Conservation (phyloP, 2,329 filamentous ascomycete species). For the Elsinoe ampelina region DNA sequence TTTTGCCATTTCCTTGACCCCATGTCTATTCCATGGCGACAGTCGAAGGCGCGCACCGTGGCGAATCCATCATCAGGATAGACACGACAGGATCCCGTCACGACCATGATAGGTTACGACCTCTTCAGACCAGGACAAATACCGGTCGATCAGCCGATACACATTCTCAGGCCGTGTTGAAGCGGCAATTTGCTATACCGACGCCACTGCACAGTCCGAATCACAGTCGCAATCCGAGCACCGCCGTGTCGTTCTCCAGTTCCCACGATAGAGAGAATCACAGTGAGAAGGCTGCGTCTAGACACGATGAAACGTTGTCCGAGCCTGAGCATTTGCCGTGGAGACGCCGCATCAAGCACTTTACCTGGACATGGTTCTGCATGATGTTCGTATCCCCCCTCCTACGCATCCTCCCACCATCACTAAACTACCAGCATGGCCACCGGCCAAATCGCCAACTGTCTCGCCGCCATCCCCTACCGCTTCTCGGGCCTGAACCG, state of each 20-base stretch:
- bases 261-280: neutral
- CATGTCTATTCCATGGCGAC: neutral
- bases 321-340: constrained; percentile 30
- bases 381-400: constrained; percentile 33
- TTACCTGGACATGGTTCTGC: constrained; percentile 73
- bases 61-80: neutral
- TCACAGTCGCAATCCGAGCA: neutral
- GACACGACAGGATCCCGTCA: neutral
- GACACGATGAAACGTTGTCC: neutral
- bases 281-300: neutral
- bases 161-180: neutral
- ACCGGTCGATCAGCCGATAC: neutral
- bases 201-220: constrained; percentile 10
- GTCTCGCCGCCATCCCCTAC: constrained; percentile 41
- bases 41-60: neutral
- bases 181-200: neutral
- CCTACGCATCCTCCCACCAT: neutral
- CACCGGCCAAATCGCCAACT: constrained; percentile 52
- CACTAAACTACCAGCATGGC: constrained; percentile 37
- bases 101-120: neutral
- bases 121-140: neutral
- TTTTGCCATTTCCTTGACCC: too few relatives aligned
- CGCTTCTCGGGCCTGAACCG: constrained; percentile 37
- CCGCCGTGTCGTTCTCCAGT: neutral
- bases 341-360: constrained; percentile 50